Conservation (phyloP, 192 early-diverging fungal species). For the Mortierella claussenii region DNA sequence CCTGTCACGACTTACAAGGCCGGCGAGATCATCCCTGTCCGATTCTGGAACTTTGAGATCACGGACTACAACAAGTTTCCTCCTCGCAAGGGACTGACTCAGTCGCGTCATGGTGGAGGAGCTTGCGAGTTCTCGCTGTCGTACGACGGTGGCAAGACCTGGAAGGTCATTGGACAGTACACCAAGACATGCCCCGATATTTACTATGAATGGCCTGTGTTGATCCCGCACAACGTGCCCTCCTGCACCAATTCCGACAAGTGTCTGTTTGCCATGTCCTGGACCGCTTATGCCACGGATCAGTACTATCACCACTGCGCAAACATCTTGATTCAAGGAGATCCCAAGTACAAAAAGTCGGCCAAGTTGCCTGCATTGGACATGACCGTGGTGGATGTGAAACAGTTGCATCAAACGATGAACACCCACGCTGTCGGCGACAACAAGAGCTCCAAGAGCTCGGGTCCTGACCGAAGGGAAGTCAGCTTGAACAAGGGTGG, state of each 20-base stretch:
- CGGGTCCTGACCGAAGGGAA: conserved; percentile 7
- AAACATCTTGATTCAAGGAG: conserved; percentile 66
- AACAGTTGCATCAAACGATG: neutral
- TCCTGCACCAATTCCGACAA: conserved; percentile 30
- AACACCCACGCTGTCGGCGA: conserved; percentile 15
- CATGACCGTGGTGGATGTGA: conserved; percentile 12
- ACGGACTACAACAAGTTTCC: conserved; percentile 20
- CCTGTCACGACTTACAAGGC: conserved; percentile 56
- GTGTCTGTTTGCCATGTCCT: conserved; percentile 62
- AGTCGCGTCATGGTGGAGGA: conserved; percentile 68
- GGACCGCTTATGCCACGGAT: conserved; percentile 72
- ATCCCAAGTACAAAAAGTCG: no score
- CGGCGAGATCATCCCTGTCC: conserved; percentile 55
- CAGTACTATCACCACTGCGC: conserved; percentile 82
- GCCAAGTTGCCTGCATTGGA: conserved; percentile 20
- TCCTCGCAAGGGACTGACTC: conserved; percentile 21
- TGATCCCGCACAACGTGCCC: conserved; percentile 39
- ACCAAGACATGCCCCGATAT: conserved; percentile 44
- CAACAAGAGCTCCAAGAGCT: neutral
- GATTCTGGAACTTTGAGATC: conserved; percentile 49
- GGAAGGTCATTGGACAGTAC: conserved; percentile 37
- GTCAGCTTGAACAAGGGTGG: conserved; percentile 7
- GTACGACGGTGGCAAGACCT: conserved; percentile 68
- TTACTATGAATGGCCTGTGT: conserved; percentile 37
- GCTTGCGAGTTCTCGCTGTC: no score